Evolutionary conservation across 2,329 filamentous ascomycete species (phyloP), one percentile per base, ranked within the genome.

Genomic region (Cytospora mali): DNA sequence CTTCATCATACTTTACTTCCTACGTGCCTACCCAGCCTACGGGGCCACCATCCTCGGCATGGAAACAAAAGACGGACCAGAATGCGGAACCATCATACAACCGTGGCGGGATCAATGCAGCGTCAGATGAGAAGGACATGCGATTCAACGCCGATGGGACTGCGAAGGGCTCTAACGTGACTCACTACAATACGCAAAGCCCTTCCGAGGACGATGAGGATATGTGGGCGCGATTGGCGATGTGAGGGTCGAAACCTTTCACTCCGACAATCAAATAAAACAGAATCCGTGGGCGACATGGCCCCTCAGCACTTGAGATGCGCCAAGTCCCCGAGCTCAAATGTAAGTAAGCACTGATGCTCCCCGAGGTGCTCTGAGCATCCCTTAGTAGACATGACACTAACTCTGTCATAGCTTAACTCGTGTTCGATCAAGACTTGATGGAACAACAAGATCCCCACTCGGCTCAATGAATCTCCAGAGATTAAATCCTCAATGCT

Each of bases 191-290:
- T n/a, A n/a, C n/a, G n/a, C n/a, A n/a, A n/a, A n/a, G n/a, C n/a
- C n/a, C n/a, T n/a, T n/a, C n/a, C n/a, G 61, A 64, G 23, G 61
- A 61, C 29, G 64, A 66, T 25, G 62, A 66, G 27, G 58, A 61
- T 18, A 61, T 52, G 31, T 66, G 64, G 64, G 64, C 64, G 13
- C 33, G 62, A 13, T 9, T 66, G 50, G 51, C 61, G 29, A 65
- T 65, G 64, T 65, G 50, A 58, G 21, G 35, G 51, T 16, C 7
- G n/a, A 10, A 25, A 18, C 1, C 6, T 16, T 46, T 16, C n/a
- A 21, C 21, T n/a, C 11, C 23, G 27, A n/a, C n/a, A 27, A 35
- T 39, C 18, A 60, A 1, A 13, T 21, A 11, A 18, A n/a, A 35
- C 13, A 35, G 31, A 31, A 25, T 4, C n/a, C 16, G 21, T 18